phyloP scores from a whole-genome alignment of 352 stramenopile genomes.

The Aphanomyces invadans region DNA sequence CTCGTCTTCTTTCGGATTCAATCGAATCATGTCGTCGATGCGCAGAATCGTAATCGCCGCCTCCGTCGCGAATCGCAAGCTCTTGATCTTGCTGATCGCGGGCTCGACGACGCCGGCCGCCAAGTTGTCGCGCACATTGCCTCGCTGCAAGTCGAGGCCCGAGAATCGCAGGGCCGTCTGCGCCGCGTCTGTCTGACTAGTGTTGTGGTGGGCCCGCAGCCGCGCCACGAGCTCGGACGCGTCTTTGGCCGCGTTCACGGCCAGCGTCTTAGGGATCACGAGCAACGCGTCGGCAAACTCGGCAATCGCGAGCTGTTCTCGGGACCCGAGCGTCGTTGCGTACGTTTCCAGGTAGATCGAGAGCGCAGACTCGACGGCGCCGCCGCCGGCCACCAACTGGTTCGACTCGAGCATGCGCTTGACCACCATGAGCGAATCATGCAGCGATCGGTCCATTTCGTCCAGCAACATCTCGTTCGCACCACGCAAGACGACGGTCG shows the following conservation, averaged over 20 bases:
- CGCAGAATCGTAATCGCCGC: conserved; percentile 99
- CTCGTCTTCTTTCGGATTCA: conserved; percentile 80
- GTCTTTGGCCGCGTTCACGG: conserved; percentile 99
- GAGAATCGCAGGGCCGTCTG: conserved; percentile 80
- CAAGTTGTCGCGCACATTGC: conserved; percentile 94
- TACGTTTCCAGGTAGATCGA: conserved; percentile 98
- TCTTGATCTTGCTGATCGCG: conserved; percentile 99
- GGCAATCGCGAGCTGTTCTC: conserved; percentile 98
- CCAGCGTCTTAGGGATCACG: conserved; percentile 98
- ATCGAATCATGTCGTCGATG: conserved; percentile 99
- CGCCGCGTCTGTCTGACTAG: conserved; percentile 79
- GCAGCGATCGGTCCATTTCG: conserved; percentile 98
- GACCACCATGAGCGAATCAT: conserved; percentile 99
- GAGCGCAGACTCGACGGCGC: conserved; percentile 96
- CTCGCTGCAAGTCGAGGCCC: conserved; percentile 96
- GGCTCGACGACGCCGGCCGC: conserved; percentile 97
- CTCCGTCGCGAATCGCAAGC: conserved; percentile 97
- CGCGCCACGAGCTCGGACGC: conserved; percentile 97
- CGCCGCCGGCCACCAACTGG: conserved; percentile 95
- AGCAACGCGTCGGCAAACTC: conserved; percentile 98
- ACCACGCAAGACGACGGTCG: conserved; percentile 96
- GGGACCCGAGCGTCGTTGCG: conserved; percentile 92
- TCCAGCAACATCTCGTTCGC: conserved; percentile 99
- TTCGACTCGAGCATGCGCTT: conserved; percentile 99
- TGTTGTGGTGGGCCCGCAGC: conserved; percentile 94